These are phyloP conservation scores for Trichoderma arundinaceum DNA, from an alignment of 2,329 filamentous ascomycete genomes.

Conservation along the genomic window DNA sequence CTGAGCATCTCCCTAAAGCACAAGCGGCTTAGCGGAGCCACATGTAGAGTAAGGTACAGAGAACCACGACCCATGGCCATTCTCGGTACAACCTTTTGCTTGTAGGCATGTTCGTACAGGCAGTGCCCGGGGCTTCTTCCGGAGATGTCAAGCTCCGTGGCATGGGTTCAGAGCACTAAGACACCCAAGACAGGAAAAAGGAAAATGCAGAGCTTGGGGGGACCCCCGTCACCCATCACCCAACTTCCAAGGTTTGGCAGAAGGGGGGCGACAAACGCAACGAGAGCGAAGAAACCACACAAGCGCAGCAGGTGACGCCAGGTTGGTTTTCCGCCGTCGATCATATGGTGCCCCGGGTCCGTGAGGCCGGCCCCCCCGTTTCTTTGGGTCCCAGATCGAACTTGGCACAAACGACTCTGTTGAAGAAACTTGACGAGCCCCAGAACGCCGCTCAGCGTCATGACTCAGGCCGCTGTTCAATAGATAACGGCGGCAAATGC, in stretches of 20 bases:
- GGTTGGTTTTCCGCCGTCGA: not conserved
- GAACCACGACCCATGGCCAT: not conserved
- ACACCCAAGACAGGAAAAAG: not conserved
- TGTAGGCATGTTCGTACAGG: too few species aligned
- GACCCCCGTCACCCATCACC: too few species aligned
- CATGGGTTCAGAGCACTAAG: not conserved
- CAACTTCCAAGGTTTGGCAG: not conserved
- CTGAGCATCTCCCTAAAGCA: too few species aligned
- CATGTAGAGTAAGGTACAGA: too few species aligned
- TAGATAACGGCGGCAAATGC: not conserved
- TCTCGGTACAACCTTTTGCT: not conserved
- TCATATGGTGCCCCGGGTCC: slow-evolving; percentile 16
- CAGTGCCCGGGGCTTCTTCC: too few species aligned
- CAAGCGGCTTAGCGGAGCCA: too few species aligned
- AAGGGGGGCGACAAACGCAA: not conserved
- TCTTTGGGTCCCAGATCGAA: slow-evolving; percentile 12
- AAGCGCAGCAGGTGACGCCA: not conserved
- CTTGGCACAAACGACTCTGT: not conserved
- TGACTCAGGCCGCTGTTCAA: slow-evolving; percentile 6
- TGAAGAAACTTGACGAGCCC: not conserved
- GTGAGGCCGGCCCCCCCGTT: slow-evolving; percentile 3
- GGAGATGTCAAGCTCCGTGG: not conserved
- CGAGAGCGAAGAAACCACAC: not conserved
- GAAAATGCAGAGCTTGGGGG: not conserved
- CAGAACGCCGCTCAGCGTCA: not conserved